Evolutionary conservation across 2,329 filamentous ascomycete genomes (phyloP), one percentile per base, ranked within the genome.

Genomic region (Harringtonia aguacate): DNA sequence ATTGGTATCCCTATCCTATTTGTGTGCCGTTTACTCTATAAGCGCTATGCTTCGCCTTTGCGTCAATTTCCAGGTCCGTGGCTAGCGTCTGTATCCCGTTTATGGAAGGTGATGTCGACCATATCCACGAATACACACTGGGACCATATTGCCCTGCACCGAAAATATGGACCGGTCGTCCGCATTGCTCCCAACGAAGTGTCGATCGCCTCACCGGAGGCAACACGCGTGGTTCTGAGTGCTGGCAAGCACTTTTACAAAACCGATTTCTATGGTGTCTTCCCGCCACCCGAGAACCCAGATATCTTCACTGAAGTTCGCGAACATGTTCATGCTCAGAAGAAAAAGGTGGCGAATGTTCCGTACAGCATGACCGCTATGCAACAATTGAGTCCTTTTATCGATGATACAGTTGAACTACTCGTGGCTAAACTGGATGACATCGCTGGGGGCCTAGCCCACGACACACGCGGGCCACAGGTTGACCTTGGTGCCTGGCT

Each of bases 301-400:
- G 72, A 76, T 47, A 75, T 76, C 54, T 76, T 76, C 58, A 75
- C 73, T 34, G 72, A 76, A 55, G 67, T 63, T 15, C 61, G 70
- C 43, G 72, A 75, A 56, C 61, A 67, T 8, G 67, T 71, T n/a
- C 73, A 77, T 54, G 70, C 70, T 0, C 62, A 65, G 47, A 75
- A 74, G 63, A 76, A 75, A 58, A 66, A 69, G 53, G 67, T 70
- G 5, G 67, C 66, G 50, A 70, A 69, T 39, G 65, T 69, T 30
- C 68, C 70, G 0, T 75, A 74, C 55, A 67, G 64, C 55, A 72
- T 74, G 70, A 64, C 66, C 0, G 66, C 68, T 8, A 73, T 73
- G 70, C 65, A 69, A 48, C 66, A 71, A 56, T 64, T 72, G 29
- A 62, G 62, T 43, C 66, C 66, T 13, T 72, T 70, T 44, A 72